Conservation (phyloP, 257 asterid species). For the Handroanthus guayacan region DNA sequence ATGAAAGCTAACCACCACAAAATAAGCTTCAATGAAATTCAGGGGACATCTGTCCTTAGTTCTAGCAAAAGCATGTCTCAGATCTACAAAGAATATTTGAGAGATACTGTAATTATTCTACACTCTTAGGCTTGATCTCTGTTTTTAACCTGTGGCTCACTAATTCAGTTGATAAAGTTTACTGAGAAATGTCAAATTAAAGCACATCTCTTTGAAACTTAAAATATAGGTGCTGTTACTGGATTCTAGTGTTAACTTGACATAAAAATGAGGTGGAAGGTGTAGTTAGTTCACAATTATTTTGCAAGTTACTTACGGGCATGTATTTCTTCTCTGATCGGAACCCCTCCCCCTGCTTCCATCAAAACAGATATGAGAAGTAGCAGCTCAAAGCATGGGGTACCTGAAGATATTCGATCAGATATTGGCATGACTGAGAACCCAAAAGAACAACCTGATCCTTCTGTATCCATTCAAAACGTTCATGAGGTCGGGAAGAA, state of each 20-base stretch:
- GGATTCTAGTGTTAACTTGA: neutral
- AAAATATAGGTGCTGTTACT: neutral
- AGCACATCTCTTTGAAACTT: conserved; percentile 2
- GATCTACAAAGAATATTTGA: neutral
- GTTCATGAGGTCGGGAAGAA: conserved; percentile 27
- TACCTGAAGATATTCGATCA: conserved; percentile 34
- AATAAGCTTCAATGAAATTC: neutral
- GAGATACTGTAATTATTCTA: neutral
- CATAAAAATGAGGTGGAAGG: neutral
- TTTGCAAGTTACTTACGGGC: neutral
- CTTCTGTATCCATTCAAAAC: conserved; percentile 28
- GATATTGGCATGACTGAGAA: conserved; percentile 8
- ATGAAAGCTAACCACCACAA: neutral
- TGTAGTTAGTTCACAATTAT: conserved; percentile 1
- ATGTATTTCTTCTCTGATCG: conserved; percentile 13
- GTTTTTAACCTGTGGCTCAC: neutral
- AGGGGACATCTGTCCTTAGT: neutral
- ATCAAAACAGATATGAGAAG: conserved; percentile 42
- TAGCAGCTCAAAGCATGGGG: conserved; percentile 37
- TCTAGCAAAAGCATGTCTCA: neutral
- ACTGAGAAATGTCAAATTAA: neutral
- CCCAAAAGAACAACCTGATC: conserved; percentile 23
- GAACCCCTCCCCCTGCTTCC: neutral
- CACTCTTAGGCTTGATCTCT: neutral
- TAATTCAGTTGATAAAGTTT: neutral